Conservation (phyloP, 495 filamentous ascomycete genomes). For the Neurospora cerealis region DNA sequence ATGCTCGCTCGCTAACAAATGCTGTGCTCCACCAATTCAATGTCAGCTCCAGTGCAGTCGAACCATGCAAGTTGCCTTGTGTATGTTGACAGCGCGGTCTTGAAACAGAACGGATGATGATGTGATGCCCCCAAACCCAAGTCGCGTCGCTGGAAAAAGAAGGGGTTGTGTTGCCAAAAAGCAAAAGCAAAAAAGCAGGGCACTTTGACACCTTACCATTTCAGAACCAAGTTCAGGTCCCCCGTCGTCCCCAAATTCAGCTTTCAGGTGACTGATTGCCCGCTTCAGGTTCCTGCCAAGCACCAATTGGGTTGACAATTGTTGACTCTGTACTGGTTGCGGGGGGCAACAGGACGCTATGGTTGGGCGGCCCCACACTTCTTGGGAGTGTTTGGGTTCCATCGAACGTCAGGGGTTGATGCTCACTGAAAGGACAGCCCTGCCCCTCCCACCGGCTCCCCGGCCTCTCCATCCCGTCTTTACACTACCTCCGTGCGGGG, state of each 20-base stretch:
- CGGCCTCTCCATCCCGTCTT: neutral
- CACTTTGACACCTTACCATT: neutral
- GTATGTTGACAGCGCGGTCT: neutral
- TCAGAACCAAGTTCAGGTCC: neutral
- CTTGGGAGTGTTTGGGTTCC: neutral
- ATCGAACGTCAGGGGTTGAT: neutral
- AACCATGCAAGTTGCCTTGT: neutral
- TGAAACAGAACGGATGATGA: neutral
- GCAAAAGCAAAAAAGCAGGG: neutral
- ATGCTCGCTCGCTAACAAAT: neutral
- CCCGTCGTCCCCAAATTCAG: neutral
- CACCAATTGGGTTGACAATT: neutral
- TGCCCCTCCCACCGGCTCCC: neutral
- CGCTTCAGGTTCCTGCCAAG: neutral
- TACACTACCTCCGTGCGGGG: neutral
- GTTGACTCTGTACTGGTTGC: slow-evolving; percentile 3
- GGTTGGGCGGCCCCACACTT: neutral
- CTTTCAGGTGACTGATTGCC: neutral
- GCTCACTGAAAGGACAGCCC: neutral
- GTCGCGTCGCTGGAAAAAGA: neutral
- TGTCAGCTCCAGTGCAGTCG: neutral
- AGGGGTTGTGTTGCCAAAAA: neutral
- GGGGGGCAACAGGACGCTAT: slow-evolving; percentile 3
- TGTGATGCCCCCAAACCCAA: neutral
- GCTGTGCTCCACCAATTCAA: neutral